phyloP scores from a whole-genome alignment of 2,329 filamentous ascomycete genomes.

The Fusarium napiforme region DNA sequence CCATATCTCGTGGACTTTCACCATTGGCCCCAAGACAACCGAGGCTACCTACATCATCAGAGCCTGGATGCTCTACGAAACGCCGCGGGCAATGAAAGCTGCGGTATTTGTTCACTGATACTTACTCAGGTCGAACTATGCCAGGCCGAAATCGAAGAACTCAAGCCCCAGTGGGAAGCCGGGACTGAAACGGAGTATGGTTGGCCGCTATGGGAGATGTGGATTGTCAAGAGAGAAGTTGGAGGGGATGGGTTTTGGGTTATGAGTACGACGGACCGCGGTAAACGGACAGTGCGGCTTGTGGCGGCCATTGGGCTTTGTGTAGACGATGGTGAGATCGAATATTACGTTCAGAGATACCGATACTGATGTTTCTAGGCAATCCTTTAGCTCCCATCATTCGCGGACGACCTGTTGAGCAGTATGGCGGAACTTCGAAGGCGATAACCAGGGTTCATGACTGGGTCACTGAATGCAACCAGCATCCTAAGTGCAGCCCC shows the following conservation, averaged over 20 bases:
- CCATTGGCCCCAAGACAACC: neutral
- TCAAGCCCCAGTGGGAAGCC: neutral
- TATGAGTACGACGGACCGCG: neutral
- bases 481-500: neutral
- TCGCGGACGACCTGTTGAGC: neutral
- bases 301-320: constrained; percentile 9
- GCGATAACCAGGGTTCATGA: neutral
- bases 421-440: neutral
- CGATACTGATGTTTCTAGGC: neutral
- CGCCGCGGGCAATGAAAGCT: rapidly evolving
- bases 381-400: neutral
- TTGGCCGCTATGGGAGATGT: constrained; percentile 13
- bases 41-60: neutral
- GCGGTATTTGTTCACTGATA: neutral
- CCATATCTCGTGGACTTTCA: neutral
- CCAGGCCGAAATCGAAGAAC: neutral
- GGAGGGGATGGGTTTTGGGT: constrained; percentile 10
- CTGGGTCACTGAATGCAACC: neutral
- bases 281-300: neutral
- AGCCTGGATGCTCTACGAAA: neutral
- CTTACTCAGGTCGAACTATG: neutral
- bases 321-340: neutral
- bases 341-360: rapidly evolving
- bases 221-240: neutral
- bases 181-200: rapidly evolving